Evolutionary conservation across 805 yeast genomes (phyloP), one percentile per base, ranked within the genome.

Genomic region (Yamadazyma tumulicola): DNA sequence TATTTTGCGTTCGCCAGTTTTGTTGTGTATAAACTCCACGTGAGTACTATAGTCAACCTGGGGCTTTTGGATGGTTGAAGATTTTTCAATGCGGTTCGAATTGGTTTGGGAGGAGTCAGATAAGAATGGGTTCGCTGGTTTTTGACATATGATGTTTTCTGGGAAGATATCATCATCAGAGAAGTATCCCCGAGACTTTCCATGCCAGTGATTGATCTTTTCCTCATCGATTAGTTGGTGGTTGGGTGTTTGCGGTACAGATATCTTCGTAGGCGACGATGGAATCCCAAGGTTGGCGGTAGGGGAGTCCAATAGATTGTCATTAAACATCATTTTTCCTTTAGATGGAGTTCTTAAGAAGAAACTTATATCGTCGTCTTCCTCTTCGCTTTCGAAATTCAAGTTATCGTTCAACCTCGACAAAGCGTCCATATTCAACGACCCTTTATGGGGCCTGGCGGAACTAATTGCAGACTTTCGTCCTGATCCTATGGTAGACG

Each of bases 401-500:
- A 59, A 44, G 22, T 48, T 46, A 26, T 53, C 47, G 35, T 57
- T 49, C 19, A 53, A 32, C 30, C 32, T 39, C 17, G 44, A 35
- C 33, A 48, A 41, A 5, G 49, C 43, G 12, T 46, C 51, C 43
- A 42, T 47, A 18, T 40, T 52, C 26, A 51, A 48, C 4, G 31
- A 31, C 2, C 38, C 37, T 17, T 34, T 39, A 30, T 31, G 25
- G 6, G 33, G 12, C 13, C 29, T 37, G 19, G 27, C 24, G 4
- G 46, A 35, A 24, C 26, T 27, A 4, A 45, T 35, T 15, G 18
- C 34, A 13, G 40, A 6, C 36, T 46, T 55, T 30, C 69, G 48
- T 4, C 69, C 71, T 6, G 63, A 46, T 1, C 71, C 69, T 7
- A 61, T 51, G 1, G 64, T 58, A 1, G 67, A 58, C 4, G 66